Base-by-base conservation (phyloP, 1,284 basidiomycete genomes). In the Coniophora puteana region DNA sequence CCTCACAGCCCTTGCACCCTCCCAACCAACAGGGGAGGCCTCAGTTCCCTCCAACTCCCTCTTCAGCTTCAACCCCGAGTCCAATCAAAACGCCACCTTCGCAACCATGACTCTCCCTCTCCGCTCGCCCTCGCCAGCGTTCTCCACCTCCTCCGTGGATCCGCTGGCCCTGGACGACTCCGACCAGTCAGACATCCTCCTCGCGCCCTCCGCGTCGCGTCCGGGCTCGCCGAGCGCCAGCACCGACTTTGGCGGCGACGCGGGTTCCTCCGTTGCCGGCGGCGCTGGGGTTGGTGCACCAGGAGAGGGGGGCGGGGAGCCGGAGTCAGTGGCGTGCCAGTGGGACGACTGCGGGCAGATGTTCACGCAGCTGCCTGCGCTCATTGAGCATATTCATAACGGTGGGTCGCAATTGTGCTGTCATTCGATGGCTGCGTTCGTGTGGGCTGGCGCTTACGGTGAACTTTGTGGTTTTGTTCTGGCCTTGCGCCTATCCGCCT, bases 301-400 rank as follows among this genome's bases (percentile, higher is more conserved):
- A 10, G 31, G 11, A 8, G 11, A 17, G 16, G 31, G 16, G 17
- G 31, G 8, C 11, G 11, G 8, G 16, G 33, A 35, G 12, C 17
- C 33, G 5, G 81, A 82, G 50, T 74, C 69, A 22, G 78, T 76
- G 38, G 80, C 74, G 26, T 91, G 88, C 59, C 74, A 76, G 40
- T 91, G 88, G 88, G 83, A 84, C 40, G 82, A 82, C 49, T 91
- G 89, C 56, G 82, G 83, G 3, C 59, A 70, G 46, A 72, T 80
- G 4, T 91, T 84, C 55, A 78, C 72, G 12, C 77, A 86, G 53
- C 66, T 90, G 10, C 77, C 76, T 18, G 78, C 78, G 1, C 71
- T 91, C 45, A 86, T 91, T 47, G 79, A 81, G 11, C 88, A 92
- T 54, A 79, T 92, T 35, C 87, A 89, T 53, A 71, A 79, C 45